phyloP scores from a whole-genome alignment of 1,139 yeast species.

The Saccharomyces hybrid region DNA sequence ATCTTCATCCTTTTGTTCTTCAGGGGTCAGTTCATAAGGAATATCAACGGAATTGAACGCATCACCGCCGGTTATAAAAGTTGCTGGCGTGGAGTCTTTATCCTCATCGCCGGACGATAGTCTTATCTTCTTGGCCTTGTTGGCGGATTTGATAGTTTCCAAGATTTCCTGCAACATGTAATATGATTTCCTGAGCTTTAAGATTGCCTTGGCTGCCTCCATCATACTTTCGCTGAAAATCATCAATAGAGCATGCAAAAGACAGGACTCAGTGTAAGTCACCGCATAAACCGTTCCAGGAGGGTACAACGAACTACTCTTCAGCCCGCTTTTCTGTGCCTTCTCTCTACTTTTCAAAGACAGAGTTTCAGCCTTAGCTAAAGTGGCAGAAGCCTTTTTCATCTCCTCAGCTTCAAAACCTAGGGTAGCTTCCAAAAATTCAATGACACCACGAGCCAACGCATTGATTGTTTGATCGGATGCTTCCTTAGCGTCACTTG shows the following conservation, averaged over 20 bases:
- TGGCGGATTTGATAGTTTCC: conserved; percentile 35
- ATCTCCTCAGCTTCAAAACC: conserved; percentile 89
- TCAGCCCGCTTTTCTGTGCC: conserved; percentile 49
- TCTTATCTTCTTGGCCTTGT: conserved; percentile 11
- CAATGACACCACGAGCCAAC: conserved; percentile 79
- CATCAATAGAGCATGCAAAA: conserved; percentile 71
- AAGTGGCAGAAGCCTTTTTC: conserved; percentile 63
- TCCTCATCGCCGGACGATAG: not conserved
- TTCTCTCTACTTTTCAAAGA: conserved; percentile 55
- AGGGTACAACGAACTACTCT: conserved; percentile 67
- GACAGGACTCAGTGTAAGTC: conserved; percentile 79
- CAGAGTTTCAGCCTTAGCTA: conserved; percentile 63
- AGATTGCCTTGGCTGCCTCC: conserved; percentile 82
- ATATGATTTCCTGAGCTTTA: conserved; percentile 79
- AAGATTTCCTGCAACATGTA: conserved; percentile 75
- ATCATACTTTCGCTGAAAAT: conserved; percentile 55
- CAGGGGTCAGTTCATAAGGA: conserved; percentile 36
- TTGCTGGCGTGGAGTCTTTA: conserved; percentile 19
- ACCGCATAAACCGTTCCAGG: conserved; percentile 93
- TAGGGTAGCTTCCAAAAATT: conserved; percentile 82
- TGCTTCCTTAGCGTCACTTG: conserved; percentile 36
- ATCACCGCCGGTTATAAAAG: conserved; percentile 21
- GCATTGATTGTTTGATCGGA: conserved; percentile 52
- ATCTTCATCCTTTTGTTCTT: conserved; percentile 41
- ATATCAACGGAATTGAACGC: conserved; percentile 35